Evolutionary conservation across 169 alveolate genomes (phyloP).

Genomic region (Babesia divergens): DNA sequence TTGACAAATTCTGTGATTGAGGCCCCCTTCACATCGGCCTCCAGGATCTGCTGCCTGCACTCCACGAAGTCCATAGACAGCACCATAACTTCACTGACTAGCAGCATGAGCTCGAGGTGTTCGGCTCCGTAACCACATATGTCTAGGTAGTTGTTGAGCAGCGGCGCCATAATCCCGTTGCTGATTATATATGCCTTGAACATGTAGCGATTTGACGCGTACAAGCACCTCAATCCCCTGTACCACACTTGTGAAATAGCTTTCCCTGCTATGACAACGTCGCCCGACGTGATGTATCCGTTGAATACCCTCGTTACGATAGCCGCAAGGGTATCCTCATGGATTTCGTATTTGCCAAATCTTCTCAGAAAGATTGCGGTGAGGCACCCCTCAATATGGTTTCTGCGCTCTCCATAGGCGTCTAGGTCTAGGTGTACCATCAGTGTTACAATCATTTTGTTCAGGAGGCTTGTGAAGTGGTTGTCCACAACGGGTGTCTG

Average conservation of each 20-base stretch:
- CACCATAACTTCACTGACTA: constrained; percentile 6
- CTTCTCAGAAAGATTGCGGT: constrained; percentile 29
- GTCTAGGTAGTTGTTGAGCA: constrained; percentile 9
- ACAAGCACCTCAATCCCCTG: constrained; percentile 10
- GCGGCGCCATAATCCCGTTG: background rate
- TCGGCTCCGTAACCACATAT: background rate
- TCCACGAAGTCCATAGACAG: constrained; percentile 43
- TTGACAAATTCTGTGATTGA: background rate
- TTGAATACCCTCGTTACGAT: background rate
- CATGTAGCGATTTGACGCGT: constrained; percentile 11
- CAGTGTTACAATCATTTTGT: constrained; percentile 16
- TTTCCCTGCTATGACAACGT: background rate
- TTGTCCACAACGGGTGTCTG: background rate
- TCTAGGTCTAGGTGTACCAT: constrained; percentile 23
- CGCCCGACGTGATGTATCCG: constrained; percentile 10
- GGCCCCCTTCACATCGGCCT: background rate
- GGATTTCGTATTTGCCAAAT: constrained; percentile 16
- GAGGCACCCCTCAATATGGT: constrained; percentile 40
- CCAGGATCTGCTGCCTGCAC: constrained; percentile 39
- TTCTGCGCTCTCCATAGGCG: background rate
- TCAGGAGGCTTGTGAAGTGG: constrained; percentile 6
- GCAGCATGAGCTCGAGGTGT: background rate
- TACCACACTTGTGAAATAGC: constrained; percentile 26
- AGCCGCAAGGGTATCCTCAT: constrained; percentile 1
- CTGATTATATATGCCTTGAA: constrained; percentile 30